Evolutionary conservation across 768 basidiomycete genomes (phyloP), one percentile per base, ranked within the genome.

Genomic region (Trametes elegans): DNA sequence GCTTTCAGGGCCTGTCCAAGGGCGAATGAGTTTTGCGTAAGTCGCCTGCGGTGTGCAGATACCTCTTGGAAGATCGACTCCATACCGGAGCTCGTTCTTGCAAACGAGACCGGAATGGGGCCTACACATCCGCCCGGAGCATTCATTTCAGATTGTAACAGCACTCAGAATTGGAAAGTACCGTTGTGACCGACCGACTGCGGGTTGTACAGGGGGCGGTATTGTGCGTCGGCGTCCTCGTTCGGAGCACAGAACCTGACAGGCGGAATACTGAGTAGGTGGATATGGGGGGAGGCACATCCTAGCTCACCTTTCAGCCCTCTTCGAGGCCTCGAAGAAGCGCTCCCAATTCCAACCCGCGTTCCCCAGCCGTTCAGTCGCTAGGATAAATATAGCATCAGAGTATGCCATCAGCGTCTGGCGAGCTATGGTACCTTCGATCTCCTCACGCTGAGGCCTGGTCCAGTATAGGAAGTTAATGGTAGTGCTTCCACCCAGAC

Each of bases 321-420:
- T 76, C 42, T 73, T 71, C 7, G 66, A 49, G 48, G 71, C 76
- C 18, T 73, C 70, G 23, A 43, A 29, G 38, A 54, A 57, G 2
- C 35, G 24, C 0, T 69, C 62, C 78, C 77, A 82, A 58, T 79
- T 80, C 80, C 81, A 83, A 5, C 80, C 80, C 1, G 71, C 70
- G 53, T 82, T 82, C 6, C 81, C 81, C n/a, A 83, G 68, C 47
- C 69, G 68, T 60, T 81, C 80, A 43, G 76, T 68, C 6, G 56
- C 61, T 62, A 39, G n/a, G n/a, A n/a, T n/a, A n/a, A n/a, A n/a
- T n/a, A n/a, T n/a, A n/a, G n/a, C n/a, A n/a, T n/a, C n/a, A n/a
- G 9, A 14, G 10, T 29, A n/a, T 42, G 44, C 14, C 16, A 7
- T 23, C n/a, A 35, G 14, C 18, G 21, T 26, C 19, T 8, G 13